Base-by-base conservation (phyloP, 768 basidiomycete species). In the Pholiota molesta region DNA sequence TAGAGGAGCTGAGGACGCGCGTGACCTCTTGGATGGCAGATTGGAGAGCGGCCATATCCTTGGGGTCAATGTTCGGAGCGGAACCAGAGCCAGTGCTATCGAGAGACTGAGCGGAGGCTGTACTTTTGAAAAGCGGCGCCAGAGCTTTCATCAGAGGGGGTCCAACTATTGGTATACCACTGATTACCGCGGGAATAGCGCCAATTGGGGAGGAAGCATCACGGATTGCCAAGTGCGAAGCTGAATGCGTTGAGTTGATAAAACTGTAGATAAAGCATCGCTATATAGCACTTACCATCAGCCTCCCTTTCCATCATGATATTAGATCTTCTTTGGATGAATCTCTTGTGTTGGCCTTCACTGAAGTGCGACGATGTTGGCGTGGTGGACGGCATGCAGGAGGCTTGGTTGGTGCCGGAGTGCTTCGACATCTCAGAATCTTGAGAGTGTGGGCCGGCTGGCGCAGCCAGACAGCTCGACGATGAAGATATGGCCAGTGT, bases 401-500 rank as follows among this genome's bases (percentile, higher is more conserved):
- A 53, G 42, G 64, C 28, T 29, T 63, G 52, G 52, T 61, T 57
- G 62, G 60, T 69, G 59, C 72, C 74, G 16, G 68, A 39, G 23
- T 72, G 71, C 49, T 62, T 64, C 21, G 72, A 56, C 53, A 76
- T 63, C 10, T 64, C 62, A 28, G 67, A 60, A 21, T 73, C 73
- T 21, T 66, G 61, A 35, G 67, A 54, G 29, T 65, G 61, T 37
- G 78, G 75, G 59, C 69, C 69, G 51, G 79, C 65, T 51, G 83
- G 83, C 49, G 80, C 79, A 61, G 80, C 82, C 63, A 81, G 70
- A 63, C 71, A 74, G 35, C 80, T 72, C 17, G 80, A 79, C n/a
- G 82, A 83, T 11, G 83, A 79, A 29, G 83, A 84, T 54, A 83
- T 71, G 52, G 81, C 82, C 61, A 85, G 72, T 17, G 80, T 74